phyloP scores from a whole-genome alignment of 83 land plant genomes.

The Isoetes engelmannii region DNA sequence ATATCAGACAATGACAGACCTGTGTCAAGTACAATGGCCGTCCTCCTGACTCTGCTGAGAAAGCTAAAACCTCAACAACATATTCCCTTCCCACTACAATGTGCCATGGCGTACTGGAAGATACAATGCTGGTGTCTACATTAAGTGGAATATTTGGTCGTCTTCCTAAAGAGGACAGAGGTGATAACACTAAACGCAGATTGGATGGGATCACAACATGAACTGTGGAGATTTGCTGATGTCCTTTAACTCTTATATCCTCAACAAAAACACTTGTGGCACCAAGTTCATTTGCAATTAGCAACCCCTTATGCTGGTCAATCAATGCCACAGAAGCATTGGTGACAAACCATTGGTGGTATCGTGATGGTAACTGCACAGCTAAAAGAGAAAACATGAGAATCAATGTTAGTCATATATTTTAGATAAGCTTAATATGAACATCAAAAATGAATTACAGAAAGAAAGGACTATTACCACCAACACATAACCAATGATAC shows the following conservation, averaged over 20 bases:
- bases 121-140: slow-evolving; percentile 2
- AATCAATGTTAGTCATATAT: neutral
- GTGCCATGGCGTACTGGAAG: slow-evolving; percentile 27
- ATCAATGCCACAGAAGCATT: slow-evolving; percentile 28
- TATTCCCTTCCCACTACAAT: slow-evolving; percentile 34
- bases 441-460: no score
- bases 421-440: neutral
- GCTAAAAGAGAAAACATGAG: slow-evolving; percentile 6
- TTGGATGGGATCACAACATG: slow-evolving; percentile 33
- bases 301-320: slow-evolving; percentile 14
- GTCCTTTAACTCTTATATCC: slow-evolving; percentile 30
- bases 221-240: slow-evolving; percentile 33
- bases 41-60: slow-evolving; percentile 28
- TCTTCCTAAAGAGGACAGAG: slow-evolving; percentile 14
- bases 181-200: slow-evolving; percentile 22
- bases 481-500: no score
- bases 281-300: slow-evolving; percentile 22
- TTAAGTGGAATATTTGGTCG: neutral
- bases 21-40: slow-evolving; percentile 33
- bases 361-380: slow-evolving; percentile 30
- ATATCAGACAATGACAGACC: slow-evolving; percentile 1
- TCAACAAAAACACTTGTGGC: slow-evolving; percentile 26
- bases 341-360: slow-evolving; percentile 30
- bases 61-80: slow-evolving; percentile 33
- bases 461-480: no score